Percentiles rank a stretch among this genome's conserved stretches.
These are phyloP conservation scores for Podila horticola DNA, from an alignment of 192 early-diverging fungal genomes.

Conservation along the genomic window DNA sequence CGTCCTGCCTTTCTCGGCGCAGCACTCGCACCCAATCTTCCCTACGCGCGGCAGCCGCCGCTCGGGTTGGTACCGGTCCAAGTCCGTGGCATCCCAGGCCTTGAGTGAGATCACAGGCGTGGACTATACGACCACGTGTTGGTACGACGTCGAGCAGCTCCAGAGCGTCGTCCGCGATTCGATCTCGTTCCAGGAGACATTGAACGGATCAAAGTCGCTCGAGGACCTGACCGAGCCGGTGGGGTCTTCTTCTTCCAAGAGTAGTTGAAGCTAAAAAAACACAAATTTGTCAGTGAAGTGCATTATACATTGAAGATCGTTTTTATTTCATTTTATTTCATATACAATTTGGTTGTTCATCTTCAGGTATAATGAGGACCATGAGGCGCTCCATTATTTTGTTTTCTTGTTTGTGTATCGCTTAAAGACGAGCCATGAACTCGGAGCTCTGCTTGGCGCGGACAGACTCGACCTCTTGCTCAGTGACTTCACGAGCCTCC, in stretches of 20 bases:
- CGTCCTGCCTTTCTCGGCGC: constrained; percentile 42
- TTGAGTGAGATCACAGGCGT: constrained; percentile 46
- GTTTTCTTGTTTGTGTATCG: neutral
- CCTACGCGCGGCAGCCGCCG: constrained; percentile 42
- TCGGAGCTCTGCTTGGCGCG: constrained; percentile 53
- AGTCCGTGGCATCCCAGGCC: constrained; percentile 42
- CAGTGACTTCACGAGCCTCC: constrained; percentile 67
- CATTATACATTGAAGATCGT: no score
- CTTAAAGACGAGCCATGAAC: constrained; percentile 54
- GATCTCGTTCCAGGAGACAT: constrained; percentile 37
- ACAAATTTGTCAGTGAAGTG: no score
- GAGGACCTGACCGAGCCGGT: constrained; percentile 36
- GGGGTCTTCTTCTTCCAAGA: no score
- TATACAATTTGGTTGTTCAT: no score
- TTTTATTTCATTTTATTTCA: no score
- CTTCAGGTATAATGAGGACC: no score
- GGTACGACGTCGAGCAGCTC: constrained; percentile 50
- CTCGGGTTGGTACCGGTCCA: constrained; percentile 46
- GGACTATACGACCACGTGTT: constrained; percentile 52
- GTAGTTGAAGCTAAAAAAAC: no score
- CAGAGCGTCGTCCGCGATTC: constrained; percentile 48
- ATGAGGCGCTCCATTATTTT: neutral
- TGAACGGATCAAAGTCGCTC: constrained; percentile 30
- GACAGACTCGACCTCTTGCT: constrained; percentile 65
- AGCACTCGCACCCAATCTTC: constrained; percentile 45